Evolutionary conservation across 2,329 filamentous ascomycete species (phyloP).

Genomic region (Chalaropsis thielavioides): DNA sequence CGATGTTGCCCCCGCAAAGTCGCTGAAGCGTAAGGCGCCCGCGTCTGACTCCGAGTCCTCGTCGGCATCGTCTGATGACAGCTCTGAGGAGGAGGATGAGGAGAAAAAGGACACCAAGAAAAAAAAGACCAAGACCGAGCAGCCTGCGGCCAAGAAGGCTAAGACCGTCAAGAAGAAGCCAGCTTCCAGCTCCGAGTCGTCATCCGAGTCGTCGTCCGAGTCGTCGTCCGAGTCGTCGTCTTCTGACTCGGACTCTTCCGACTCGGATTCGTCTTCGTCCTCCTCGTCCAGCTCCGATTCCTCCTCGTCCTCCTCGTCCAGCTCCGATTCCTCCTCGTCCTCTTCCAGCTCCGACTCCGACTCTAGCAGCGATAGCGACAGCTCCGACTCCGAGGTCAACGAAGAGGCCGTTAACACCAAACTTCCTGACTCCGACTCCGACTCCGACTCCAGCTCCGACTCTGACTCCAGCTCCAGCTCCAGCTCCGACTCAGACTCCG

Average conservation of each 20-base stretch:
- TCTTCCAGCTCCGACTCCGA: constrained; percentile 17
- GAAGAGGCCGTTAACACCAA: constrained; percentile 12
- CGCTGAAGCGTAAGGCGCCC: constrained; percentile 30
- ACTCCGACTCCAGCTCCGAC: constrained; percentile 24
- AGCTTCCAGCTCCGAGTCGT: constrained; percentile 21
- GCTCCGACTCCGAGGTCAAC: constrained; percentile 19
- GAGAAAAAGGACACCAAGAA: constrained; percentile 3
- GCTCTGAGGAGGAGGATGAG: constrained; percentile 22
- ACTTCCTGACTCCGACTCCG: constrained; percentile 23
- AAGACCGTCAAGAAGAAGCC: constrained; percentile 26
- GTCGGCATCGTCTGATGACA: constrained; percentile 12
- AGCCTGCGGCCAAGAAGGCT: constrained; percentile 36
- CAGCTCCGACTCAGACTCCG: constrained; percentile 21
- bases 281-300: constrained; percentile 17
- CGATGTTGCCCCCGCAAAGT: constrained; percentile 21
- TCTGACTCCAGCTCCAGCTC: constrained; percentile 20
- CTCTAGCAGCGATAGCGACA: constrained; percentile 16
- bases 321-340: constrained; percentile 17
- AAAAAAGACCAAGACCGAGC: constrained; percentile 13
- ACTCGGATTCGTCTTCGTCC: constrained; percentile 19
- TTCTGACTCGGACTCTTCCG: constrained; percentile 9
- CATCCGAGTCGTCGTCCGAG: constrained; percentile 19
- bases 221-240: constrained; percentile 18
- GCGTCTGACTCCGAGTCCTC: constrained; percentile 20
- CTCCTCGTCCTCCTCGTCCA: constrained; percentile 18